Evolutionary conservation across 116 monocot species (phyloP), one percentile per base, ranked within the genome.

Genomic region (Posidonia oceanica): DNA sequence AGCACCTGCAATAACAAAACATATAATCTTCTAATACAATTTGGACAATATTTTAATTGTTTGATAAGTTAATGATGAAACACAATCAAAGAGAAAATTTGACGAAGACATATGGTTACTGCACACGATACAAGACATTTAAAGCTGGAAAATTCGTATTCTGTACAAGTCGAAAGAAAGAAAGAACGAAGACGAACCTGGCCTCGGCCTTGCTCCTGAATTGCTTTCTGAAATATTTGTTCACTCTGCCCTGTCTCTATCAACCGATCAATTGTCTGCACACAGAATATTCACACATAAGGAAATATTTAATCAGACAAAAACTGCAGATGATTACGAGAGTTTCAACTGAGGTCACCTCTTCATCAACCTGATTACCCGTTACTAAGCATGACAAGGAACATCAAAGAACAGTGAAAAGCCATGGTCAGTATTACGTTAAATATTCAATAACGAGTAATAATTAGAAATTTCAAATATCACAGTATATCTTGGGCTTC

Each of bases 171-270:
- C 48, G 12, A 67, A 29, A 21, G 41, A 16, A 44, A 10, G 51
- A 67, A 29, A 29, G 29, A 0, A 29, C 29, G 44, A 21, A 62
- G 6, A 39, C 14, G 39, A 74, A 92, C 97, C 83, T 98, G 92
- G 67, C 97, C 97, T 37, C 92, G 87, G 18, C 96, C 95, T 77
- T 90, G 94, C 60, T 86, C 89, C 72, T 92, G 97, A 70, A 98
- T 92, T 75, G 97, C 97, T 74, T 78, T 84, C 76, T 98, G 83
- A 75, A 98, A 89, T 71, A 98, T 98, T 76, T 90, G 87, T 69
- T 98, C 97, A 77, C 97, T 87, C 38, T 87, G 78, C 59, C 97
- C 97, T 12, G 92, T 98, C 81, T 98, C 97, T 74, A 98, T 98
- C 61, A 98, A 68, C 16, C 36, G 70, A 41, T 98, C 97, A 78